Base-by-base conservation (phyloP, 148 eudicot genomes). In the Silene latifolia region DNA sequence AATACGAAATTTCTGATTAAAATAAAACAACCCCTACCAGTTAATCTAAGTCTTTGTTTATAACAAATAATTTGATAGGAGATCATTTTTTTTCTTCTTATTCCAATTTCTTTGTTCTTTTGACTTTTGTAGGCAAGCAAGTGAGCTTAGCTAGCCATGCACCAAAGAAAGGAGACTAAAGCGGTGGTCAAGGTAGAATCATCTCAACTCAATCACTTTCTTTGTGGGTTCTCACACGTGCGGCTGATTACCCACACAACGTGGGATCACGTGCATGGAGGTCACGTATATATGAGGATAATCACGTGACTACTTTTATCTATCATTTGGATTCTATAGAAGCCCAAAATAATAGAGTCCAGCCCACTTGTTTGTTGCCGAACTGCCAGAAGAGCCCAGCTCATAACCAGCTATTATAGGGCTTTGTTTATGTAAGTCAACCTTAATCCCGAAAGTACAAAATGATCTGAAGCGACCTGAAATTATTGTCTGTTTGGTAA, bases 211-310 rank as follows among this genome's bases (percentile, higher is more conserved):
- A 14, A 57, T 47, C 64, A 39, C 69, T 77, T 76, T 81, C 77
- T 67, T 68, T 39, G 80, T 72, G 69, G 20, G 54, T 66, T 76
- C 83, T 72, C 71, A 73, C 77, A 81, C 83, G 83, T 77, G 83
- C 83, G 65, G 24, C 76, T 24, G 71, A 64, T 80, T 72, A 56
- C 74, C 1, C 47, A 53, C 54, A 1, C 65, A 77, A 77, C 83
- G 77, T 77, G 83, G 71, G 9, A 72, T 77, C 80, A 77, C 67
- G 77, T 81, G 80, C 32, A 20, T 24, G 29, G 56, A 46, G 17
- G 69, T 80, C 79, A 76, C 83, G 70, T 71, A 71, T 47, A 60
- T 61, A 12, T 1, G 18, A 24, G 18, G 57, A 18, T 19, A 19
- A 51, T 80, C 83, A 81, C 83, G 77, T 80, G 83, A 72, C 72